These are phyloP conservation scores for Trametes gibbosa DNA, from an alignment of 768 basidiomycete species.

Conservation along the genomic window DNA sequence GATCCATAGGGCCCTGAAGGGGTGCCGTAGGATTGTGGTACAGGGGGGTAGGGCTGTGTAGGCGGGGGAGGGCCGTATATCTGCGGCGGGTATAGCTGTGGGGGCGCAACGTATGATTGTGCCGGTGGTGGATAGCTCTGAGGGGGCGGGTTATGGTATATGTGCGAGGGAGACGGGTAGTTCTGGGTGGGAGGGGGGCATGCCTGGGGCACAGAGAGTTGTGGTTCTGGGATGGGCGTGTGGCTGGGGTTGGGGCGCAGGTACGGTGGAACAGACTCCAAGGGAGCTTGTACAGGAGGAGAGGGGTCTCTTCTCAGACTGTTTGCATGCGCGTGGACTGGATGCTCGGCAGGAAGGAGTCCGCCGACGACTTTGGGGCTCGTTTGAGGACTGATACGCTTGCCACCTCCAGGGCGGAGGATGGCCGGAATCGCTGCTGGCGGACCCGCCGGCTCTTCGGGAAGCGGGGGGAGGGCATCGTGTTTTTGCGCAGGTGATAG, in stretches of 20 bases:
- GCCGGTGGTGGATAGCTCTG: slow-evolving; percentile 12
- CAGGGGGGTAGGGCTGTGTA: not conserved
- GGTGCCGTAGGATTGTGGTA: not conserved
- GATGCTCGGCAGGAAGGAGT: slow-evolving; percentile 20
- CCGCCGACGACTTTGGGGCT: not conserved
- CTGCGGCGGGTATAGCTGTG: not conserved
- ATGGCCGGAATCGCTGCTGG: slow-evolving; percentile 35
- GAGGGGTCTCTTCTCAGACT: slow-evolving; percentile 3
- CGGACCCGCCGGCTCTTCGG: slow-evolving; percentile 22
- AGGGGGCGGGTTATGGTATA: not conserved
- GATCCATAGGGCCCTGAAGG: not conserved
- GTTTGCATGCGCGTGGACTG: slow-evolving; percentile 2
- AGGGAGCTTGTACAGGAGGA: not conserved
- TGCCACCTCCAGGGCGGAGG: slow-evolving; percentile 40
- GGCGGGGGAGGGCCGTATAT: not conserved
- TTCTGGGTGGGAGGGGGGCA: slow-evolving; percentile 5
- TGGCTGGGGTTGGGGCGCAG: slow-evolving; percentile 9
- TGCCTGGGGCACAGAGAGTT: slow-evolving; percentile 14
- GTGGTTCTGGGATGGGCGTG: slow-evolving; percentile 11
- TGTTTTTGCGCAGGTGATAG: slow-evolving; percentile 22
- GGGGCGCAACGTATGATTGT: slow-evolving; percentile 3
- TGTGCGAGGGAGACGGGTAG: not conserved
- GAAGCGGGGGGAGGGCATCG: slow-evolving; percentile 42
- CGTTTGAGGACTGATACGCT: slow-evolving; percentile 5
- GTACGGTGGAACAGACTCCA: slow-evolving; percentile 16